Percentiles rank a stretch among this genome's conserved stretches.
Conservation (phyloP, 305 asterid species). For the Petunia hybrid region DNA sequence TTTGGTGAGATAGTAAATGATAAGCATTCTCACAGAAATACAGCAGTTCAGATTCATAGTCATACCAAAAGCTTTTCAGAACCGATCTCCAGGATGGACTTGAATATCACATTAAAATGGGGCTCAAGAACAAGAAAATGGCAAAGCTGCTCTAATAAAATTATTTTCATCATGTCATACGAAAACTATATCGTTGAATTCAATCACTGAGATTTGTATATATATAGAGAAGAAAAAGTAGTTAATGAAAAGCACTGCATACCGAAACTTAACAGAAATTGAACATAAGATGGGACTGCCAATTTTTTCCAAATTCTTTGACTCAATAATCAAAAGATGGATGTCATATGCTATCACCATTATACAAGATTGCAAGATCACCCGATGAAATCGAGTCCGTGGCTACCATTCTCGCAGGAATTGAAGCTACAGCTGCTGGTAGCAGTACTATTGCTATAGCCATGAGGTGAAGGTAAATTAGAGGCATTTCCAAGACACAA, state of each 20-base stretch:
- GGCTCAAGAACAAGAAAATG: conserved; percentile 23
- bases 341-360: background rate
- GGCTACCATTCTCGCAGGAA: conserved; percentile 57
- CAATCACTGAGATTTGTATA: background rate
- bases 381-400: conserved; percentile 17
- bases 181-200: background rate
- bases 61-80: background rate
- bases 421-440: conserved; percentile 56
- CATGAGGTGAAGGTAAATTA: conserved; percentile 45
- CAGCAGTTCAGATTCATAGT: background rate
- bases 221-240: conserved; percentile 2
- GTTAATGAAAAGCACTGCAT: background rate
- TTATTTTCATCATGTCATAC: background rate
- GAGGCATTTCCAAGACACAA: conserved; percentile 59
- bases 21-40: no score
- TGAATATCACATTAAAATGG: background rate
- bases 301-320: background rate
- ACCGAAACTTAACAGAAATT: background rate
- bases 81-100: background rate
- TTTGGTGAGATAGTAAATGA: background rate
- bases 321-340: background rate
- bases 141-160: background rate
- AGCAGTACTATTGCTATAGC: conserved; percentile 46
- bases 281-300: background rate
- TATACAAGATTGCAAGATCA: conserved; percentile 6